These are phyloP conservation scores for Venturia oleaginea DNA, from an alignment of 2,329 filamentous ascomycete genomes.

Conservation along the genomic window DNA sequence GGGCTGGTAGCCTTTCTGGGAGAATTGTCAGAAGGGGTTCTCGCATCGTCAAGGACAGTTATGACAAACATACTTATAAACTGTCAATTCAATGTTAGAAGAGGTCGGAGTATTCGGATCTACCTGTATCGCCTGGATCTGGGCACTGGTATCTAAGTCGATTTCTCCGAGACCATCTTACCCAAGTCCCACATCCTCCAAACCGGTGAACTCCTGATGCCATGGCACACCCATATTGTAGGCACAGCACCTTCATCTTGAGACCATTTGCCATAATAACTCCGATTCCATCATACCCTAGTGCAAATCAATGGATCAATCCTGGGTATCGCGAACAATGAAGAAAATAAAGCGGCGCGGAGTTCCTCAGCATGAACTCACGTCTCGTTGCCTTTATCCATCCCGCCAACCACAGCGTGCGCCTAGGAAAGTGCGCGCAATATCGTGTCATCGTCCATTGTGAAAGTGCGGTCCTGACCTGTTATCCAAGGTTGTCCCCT, in stretches of 20 bases:
- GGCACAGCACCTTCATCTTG: neutral
- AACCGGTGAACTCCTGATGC: neutral
- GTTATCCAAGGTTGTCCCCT: neutral
- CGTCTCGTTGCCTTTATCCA: neutral
- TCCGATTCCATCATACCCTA: neutral
- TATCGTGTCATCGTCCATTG: neutral
- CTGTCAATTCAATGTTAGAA: neutral
- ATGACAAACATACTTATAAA: neutral
- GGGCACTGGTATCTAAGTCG: neutral
- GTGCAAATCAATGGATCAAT: neutral
- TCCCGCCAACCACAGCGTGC: neutral
- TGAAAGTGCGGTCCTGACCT: neutral
- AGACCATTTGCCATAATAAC: neutral
- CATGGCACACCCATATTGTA: neutral
- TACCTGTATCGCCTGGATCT: neutral
- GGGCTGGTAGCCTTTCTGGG: neutral
- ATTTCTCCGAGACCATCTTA: neutral
- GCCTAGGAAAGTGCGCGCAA: neutral
- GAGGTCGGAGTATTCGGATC: neutral
- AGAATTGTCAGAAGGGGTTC: neutral
- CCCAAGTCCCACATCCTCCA: neutral
- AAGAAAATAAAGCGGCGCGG: neutral
- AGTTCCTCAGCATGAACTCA: neutral
- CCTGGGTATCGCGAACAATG: neutral
- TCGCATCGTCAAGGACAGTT: neutral